These are phyloP conservation scores for Saccharomycopsis babjevae DNA, from an alignment of 805 yeast genomes.

Conservation along the genomic window DNA sequence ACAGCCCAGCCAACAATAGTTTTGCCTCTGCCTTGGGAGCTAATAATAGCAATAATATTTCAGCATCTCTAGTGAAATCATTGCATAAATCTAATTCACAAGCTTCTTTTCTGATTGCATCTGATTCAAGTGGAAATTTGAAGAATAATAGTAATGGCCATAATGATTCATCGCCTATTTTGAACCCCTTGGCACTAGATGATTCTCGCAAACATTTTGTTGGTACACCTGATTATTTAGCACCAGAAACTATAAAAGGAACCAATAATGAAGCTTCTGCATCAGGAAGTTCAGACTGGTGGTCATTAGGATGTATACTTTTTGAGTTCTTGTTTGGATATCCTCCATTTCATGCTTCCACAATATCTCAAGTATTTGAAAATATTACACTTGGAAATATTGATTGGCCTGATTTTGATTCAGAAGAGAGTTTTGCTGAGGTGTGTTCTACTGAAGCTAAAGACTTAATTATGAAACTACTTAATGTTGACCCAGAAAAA, in stretches of 20 bases:
- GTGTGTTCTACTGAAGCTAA: slow-evolving; percentile 42
- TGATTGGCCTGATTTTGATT: slow-evolving; percentile 70
- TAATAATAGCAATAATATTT: slow-evolving; percentile 15
- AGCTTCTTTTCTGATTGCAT: slow-evolving; percentile 44
- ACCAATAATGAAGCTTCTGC: slow-evolving; percentile 61
- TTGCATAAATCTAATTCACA: slow-evolving; percentile 42
- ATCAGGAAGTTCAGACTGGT: slow-evolving; percentile 67
- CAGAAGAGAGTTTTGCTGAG: slow-evolving; percentile 44
- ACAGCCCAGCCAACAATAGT: slow-evolving; percentile 1
- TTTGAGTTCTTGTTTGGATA: slow-evolving; percentile 88
- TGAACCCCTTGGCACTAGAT: slow-evolving; percentile 44
- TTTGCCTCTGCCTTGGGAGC: slow-evolving; percentile 8
- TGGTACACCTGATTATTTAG: slow-evolving; percentile 96
- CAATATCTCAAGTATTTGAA: slow-evolving; percentile 73
- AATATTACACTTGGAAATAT: slow-evolving; percentile 67
- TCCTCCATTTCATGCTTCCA: slow-evolving; percentile 85
- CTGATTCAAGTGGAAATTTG: slow-evolving; percentile 26
- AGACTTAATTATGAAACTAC: slow-evolving; percentile 56
- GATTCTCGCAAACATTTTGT: slow-evolving; percentile 56
- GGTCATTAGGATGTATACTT: slow-evolving; percentile 94
- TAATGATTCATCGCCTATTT: slow-evolving; percentile 23
- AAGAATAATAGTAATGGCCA: background rate
- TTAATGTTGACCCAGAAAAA: slow-evolving; percentile 50
- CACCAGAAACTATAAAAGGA: slow-evolving; percentile 92
- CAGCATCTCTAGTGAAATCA: slow-evolving; percentile 38